These are phyloP conservation scores for Centrapalus pauciflorus DNA, from an alignment of 129 eudicot species.

Conservation along the genomic window DNA sequence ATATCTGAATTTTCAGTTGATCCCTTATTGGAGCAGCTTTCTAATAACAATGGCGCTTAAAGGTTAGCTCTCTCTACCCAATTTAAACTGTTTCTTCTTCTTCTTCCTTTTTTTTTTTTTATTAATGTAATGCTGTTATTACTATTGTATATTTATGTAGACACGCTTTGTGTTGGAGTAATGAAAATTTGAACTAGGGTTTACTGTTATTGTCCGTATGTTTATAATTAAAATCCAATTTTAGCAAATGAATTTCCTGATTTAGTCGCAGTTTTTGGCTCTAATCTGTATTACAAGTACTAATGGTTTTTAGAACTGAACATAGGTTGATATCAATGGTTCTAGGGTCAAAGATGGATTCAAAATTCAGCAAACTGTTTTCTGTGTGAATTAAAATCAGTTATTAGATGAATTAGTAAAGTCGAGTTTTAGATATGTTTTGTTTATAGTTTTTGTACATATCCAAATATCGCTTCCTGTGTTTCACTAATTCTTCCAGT, in stretches of 20 bases:
- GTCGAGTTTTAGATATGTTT: not conserved
- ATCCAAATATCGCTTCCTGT: not conserved
- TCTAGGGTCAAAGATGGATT: not conserved
- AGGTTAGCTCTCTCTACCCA: constrained; percentile 5
- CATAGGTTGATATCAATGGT: too few relatives aligned
- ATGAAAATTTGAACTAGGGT: not conserved
- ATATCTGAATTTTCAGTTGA: constrained; percentile 4
- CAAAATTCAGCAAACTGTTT: not conserved
- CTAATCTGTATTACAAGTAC: too few relatives aligned
- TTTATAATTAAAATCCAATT: not conserved
- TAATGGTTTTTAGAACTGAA: too few relatives aligned
- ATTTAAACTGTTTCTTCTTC: not conserved
- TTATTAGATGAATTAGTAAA: not conserved
- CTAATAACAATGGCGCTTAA: constrained; percentile 24
- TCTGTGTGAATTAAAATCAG: not conserved
- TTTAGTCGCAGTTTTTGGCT: not conserved
- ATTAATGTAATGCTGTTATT: not conserved
- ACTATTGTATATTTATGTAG: not conserved
- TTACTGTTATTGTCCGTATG: not conserved
- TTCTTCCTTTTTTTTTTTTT: not conserved
- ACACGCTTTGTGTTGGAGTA: not conserved
- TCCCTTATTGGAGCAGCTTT: constrained; percentile 8
- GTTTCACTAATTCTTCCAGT: not conserved
- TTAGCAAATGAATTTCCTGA: not conserved
- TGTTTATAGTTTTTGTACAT: too few relatives aligned